These are phyloP conservation scores for Botryotinia convoluta DNA, from an alignment of 2,329 filamentous ascomycete species.

Conservation along the genomic window DNA sequence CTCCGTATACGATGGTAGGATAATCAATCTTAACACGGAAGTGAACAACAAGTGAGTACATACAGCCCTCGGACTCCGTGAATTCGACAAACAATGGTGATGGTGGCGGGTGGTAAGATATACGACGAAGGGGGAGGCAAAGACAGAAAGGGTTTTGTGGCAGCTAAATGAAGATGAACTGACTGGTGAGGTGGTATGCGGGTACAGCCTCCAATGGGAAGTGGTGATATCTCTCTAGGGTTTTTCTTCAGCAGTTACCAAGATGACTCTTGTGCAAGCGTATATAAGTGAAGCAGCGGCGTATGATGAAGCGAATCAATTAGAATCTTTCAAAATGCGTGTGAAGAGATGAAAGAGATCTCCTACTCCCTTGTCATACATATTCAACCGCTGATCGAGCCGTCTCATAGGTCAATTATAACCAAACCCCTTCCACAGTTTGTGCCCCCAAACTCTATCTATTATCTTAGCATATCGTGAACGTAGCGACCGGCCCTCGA, in stretches of 20 bases:
- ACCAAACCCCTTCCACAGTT: background rate
- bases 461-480: constrained; percentile 4
- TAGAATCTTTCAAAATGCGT: background rate
- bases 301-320: background rate
- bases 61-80: background rate
- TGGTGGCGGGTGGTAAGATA: background rate
- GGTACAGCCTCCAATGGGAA: background rate
- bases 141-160: background rate
- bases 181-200: background rate
- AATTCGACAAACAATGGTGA: background rate
- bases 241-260: constrained; percentile 7
- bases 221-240: background rate
- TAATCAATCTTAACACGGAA: background rate
- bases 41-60: background rate
- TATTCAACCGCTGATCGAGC: background rate
- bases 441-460: background rate
- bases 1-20: background rate
- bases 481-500: background rate
- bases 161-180: background rate
- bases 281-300: background rate
- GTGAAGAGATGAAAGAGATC: background rate
- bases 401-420: background rate
- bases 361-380: background rate
- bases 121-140: constrained; percentile 1
- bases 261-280: background rate